phyloP scores from a whole-genome alignment of 495 filamentous ascomycete genomes.

The Penicillium flavigenum region DNA sequence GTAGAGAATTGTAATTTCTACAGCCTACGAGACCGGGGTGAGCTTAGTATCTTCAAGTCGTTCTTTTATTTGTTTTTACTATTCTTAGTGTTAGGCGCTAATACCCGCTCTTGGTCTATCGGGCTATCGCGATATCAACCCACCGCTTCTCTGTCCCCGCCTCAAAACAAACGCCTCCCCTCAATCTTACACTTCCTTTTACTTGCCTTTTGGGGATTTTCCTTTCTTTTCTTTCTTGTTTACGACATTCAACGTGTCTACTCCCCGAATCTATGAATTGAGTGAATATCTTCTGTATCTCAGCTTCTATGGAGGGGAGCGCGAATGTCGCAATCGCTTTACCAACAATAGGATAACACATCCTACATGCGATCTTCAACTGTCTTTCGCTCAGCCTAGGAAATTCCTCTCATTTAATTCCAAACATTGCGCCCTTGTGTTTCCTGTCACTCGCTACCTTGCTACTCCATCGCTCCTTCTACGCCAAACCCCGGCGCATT shows the following conservation, averaged over 20 bases:
- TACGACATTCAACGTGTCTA: neutral
- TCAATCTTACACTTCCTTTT: constrained; percentile 8
- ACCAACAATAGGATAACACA: constrained; percentile 11
- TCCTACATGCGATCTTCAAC: constrained; percentile 16
- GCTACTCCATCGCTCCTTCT: neutral
- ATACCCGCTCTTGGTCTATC: constrained; percentile 18
- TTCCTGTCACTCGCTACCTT: constrained; percentile 9
- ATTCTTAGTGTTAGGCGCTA: constrained; percentile 21
- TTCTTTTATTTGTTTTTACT: neutral
- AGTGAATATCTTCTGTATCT: neutral
- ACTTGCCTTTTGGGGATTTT: constrained; percentile 7
- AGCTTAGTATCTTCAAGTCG: neutral
- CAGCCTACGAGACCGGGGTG: too few species aligned
- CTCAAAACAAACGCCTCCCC: constrained; percentile 28
- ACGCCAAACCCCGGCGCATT: constrained; percentile 1
- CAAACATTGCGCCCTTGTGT: constrained; percentile 10
- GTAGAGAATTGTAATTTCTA: neutral
- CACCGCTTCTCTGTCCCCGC: constrained; percentile 26
- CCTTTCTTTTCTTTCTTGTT: constrained; percentile 6
- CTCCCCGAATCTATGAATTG: constrained; percentile 13
- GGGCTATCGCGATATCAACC: constrained; percentile 33
- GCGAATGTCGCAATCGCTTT: constrained; percentile 18
- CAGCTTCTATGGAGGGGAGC: constrained; percentile 26
- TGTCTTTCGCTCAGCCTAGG: constrained; percentile 10
- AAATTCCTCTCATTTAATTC: constrained; percentile 12